phyloP scores from a whole-genome alignment of 139 green algal genomes.

The Coelastrella sp. region DNA sequence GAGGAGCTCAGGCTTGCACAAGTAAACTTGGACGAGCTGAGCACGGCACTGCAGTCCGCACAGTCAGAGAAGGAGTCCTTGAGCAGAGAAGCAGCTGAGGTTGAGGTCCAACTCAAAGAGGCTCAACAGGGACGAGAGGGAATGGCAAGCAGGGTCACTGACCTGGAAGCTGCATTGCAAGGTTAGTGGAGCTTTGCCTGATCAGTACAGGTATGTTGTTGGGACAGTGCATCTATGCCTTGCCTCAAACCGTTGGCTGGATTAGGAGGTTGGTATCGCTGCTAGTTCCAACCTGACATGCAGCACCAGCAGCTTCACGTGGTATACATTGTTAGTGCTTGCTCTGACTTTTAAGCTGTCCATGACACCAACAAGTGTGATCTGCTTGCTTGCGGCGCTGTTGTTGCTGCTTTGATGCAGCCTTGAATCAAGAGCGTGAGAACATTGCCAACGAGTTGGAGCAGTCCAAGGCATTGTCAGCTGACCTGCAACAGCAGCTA shows the following conservation, averaged over 20 bases:
- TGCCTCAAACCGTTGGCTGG: no score
- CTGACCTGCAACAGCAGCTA: constrained; percentile 6
- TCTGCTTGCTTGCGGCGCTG: background rate
- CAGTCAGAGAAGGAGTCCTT: background rate
- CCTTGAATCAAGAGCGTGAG: background rate
- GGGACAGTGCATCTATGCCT: background rate
- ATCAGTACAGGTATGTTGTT: background rate
- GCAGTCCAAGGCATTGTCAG: background rate
- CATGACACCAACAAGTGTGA: background rate
- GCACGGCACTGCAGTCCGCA: background rate
- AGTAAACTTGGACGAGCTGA: no score
- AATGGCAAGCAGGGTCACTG: background rate
- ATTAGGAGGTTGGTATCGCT: no score
- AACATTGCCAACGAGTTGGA: background rate
- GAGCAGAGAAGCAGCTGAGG: background rate
- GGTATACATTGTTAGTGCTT: no score
- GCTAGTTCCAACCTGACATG: no score
- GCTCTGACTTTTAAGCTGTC: no score
- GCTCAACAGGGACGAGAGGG: background rate
- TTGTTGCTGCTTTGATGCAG: background rate
- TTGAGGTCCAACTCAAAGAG: background rate
- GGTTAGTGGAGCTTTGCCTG: background rate
- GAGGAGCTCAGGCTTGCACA: no score
- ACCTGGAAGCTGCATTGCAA: background rate
- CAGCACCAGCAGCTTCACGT: no score